phyloP scores from a whole-genome alignment of 1,139 yeast genomes.

The Yamadazyma sp. region DNA sequence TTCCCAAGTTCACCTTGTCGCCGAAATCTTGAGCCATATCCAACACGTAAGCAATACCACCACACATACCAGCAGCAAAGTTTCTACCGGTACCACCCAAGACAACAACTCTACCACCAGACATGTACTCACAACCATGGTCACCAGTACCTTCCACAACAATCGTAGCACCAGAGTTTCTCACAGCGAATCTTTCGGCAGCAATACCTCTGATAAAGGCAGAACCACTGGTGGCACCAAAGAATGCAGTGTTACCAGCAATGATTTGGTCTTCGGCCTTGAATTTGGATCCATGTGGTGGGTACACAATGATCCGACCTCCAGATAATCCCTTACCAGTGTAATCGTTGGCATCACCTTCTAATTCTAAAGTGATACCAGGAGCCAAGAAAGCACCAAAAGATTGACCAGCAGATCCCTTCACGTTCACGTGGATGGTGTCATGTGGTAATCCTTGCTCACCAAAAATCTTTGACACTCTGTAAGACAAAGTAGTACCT shows the following conservation, averaged over 20 bases:
- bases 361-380: slow-evolving; percentile 91
- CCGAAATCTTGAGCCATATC: slow-evolving; percentile 93
- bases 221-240: slow-evolving; percentile 95
- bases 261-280: slow-evolving; percentile 95
- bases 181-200: slow-evolving; percentile 96
- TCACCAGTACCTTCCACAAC: slow-evolving; percentile 98
- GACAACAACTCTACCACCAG: slow-evolving; percentile 96
- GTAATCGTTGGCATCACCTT: slow-evolving; percentile 97
- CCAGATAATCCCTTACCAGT: slow-evolving; percentile 98
- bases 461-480: slow-evolving; percentile 91
- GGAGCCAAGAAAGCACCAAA: slow-evolving; percentile 97
- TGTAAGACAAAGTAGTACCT: slow-evolving; percentile 91
- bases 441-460: slow-evolving; percentile 93
- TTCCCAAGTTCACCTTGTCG: slow-evolving; percentile 76
- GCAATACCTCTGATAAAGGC: slow-evolving; percentile 97
- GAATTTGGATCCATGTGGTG: slow-evolving; percentile 80
- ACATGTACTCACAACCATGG: slow-evolving; percentile 99
- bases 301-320: slow-evolving; percentile 89
- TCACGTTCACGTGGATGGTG: slow-evolving; percentile 87
- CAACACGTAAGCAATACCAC: slow-evolving; percentile 96
- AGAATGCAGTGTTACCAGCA: slow-evolving; percentile 95
- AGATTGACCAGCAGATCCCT: slow-evolving; percentile 97
- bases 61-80: slow-evolving; percentile 99
- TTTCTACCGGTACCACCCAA: slow-evolving; percentile 90
- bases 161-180: slow-evolving; percentile 97